A percentile compares a stretch with the other conserved stretches of the same genome.
Evolutionary conservation across 164 flowering plant species (phyloP).

Genomic region (Umbellularia californica): DNA sequence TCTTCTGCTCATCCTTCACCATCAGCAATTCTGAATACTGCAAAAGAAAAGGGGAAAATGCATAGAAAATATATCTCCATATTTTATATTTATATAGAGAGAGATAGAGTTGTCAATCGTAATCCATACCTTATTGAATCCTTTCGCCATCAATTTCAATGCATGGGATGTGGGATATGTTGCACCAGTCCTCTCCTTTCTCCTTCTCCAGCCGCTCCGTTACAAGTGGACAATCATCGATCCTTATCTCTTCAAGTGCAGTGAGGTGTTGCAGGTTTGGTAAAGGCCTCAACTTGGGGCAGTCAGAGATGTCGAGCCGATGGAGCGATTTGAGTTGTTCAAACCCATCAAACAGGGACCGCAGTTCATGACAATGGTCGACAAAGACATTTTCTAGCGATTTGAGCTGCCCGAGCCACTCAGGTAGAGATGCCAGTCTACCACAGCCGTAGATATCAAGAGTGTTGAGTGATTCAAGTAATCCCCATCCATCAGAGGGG

Average conservation of each 20-base stretch:
- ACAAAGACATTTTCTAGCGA: not conserved
- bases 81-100: not conserved
- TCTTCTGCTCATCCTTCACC: too few relatives aligned
- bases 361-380: not conserved
- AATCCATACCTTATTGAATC: not conserved
- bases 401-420: not conserved
- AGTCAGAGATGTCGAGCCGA: not conserved
- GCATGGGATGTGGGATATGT: not conserved
- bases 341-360: not conserved
- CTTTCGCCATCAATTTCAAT: not conserved
- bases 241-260: not conserved
- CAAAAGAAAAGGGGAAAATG: too few relatives aligned
- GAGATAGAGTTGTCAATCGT: not conserved
- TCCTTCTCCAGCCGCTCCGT: not conserved
- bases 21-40: too few relatives aligned
- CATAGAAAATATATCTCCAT: too few relatives aligned
- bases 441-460: not conserved
- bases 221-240: not conserved
- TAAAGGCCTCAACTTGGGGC: not conserved
- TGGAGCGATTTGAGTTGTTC: not conserved
- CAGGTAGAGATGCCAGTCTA: not conserved
- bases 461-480: constrained; percentile 2
- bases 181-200: not conserved
- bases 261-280: not conserved
- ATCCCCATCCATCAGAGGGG: not conserved